Percentiles rank a stretch among this genome's conserved stretches.
phyloP scores from a whole-genome alignment of 345 rosid species.

The Alliaria petiolata region DNA sequence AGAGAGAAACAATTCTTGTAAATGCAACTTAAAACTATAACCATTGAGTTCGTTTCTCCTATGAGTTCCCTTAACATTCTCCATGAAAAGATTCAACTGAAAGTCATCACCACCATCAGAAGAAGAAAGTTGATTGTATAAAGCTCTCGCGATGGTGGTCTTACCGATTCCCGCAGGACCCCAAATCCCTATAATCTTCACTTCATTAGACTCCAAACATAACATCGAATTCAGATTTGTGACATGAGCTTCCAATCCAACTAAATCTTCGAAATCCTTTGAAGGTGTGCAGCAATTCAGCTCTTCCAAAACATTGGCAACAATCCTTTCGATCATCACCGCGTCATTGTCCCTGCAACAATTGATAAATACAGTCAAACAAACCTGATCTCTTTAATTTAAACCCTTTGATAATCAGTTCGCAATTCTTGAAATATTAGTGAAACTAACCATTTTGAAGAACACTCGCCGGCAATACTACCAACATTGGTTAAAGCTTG shows the following conservation, averaged over 20 bases:
- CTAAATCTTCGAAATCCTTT: neutral
- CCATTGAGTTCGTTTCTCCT: neutral
- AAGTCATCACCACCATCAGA: neutral
- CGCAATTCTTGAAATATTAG: too few species aligned
- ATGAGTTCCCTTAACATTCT: neutral
- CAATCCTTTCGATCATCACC: neutral
- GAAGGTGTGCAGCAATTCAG: neutral
- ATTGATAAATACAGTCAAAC: too few species aligned
- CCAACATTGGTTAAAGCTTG: too few species aligned
- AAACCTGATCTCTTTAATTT: too few species aligned
- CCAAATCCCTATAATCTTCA: slow-evolving; percentile 6
- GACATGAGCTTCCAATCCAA: slow-evolving; percentile 8
- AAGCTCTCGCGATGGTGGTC: neutral
- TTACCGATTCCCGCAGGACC: slow-evolving; percentile 18
- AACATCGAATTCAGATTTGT: neutral
- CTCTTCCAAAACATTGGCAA: neutral
- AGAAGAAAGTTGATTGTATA: slow-evolving; percentile 1
- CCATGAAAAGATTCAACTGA: neutral
- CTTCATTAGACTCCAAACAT: neutral
- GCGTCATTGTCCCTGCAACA: neutral
- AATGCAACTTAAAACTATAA: neutral
- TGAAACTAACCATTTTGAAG: too few species aligned
- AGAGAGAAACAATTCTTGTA: neutral
- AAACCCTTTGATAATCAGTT: too few species aligned
- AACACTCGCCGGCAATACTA: too few species aligned